Percentiles rank a stretch among this genome's conserved stretches.
These are phyloP conservation scores for Diplocarpon mali DNA, from an alignment of 2,329 filamentous ascomycete genomes.

Conservation along the genomic window DNA sequence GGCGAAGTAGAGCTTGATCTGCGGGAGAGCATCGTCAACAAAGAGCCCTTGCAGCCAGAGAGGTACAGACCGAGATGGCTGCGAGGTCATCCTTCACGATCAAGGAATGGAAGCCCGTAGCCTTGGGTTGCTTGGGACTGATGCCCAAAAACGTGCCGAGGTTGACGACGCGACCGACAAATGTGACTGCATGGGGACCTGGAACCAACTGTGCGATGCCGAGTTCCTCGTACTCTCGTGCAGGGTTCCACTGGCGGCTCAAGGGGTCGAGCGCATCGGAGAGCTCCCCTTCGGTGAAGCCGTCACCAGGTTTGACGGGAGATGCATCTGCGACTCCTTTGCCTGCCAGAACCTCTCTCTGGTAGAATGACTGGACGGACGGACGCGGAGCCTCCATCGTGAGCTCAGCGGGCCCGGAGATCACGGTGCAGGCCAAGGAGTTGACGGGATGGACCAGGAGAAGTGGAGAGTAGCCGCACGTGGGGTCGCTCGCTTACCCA, in stretches of 20 bases:
- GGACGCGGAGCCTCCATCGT: constrained; percentile 17
- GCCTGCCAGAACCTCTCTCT: constrained; percentile 11
- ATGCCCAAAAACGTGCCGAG: constrained; percentile 35
- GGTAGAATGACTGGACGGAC: constrained; percentile 24
- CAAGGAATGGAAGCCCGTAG: constrained; percentile 41
- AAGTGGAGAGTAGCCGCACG: background rate
- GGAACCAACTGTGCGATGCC: constrained; percentile 37
- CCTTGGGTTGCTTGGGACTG: constrained; percentile 33
- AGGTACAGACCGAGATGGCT: constrained; percentile 36
- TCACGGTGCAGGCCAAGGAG: background rate
- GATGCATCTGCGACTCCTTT: background rate
- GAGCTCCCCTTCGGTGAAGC: constrained; percentile 40
- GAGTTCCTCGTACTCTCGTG: constrained; percentile 35
- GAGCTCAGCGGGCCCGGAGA: background rate
- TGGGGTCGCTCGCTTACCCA: background rate
- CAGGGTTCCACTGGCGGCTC: constrained; percentile 31
- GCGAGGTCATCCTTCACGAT: constrained; percentile 45
- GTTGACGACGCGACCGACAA: constrained; percentile 46
- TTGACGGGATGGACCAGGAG: background rate
- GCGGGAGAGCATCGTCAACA: background rate
- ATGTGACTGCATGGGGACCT: constrained; percentile 38
- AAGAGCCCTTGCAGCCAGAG: background rate
- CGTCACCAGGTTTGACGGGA: constrained; percentile 32
- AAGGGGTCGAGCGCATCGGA: constrained; percentile 30
- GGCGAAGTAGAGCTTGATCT: constrained; percentile 43